These are phyloP conservation scores for Penicillium samsonianum DNA, from an alignment of 495 filamentous ascomycete species.

Conservation along the genomic window DNA sequence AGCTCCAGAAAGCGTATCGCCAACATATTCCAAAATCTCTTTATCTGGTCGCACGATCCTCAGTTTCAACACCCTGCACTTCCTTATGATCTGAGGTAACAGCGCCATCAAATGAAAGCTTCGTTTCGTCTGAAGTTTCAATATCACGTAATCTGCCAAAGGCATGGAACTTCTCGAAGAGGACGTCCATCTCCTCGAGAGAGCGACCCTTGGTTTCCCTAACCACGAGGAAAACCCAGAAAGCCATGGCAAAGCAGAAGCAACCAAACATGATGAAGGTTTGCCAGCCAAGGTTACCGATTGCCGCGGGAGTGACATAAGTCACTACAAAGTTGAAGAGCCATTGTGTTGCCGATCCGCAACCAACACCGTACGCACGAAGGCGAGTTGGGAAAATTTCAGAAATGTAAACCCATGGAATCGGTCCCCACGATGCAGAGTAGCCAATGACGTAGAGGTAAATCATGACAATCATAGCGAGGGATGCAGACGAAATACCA, in stretches of 20 bases:
- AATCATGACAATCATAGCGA: conserved; percentile 1
- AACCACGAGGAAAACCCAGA: not conserved
- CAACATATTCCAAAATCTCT: too few relatives aligned
- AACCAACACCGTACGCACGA: not conserved
- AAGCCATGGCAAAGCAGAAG: not conserved
- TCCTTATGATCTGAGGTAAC: not conserved
- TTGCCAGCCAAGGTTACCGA: not conserved
- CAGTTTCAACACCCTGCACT: not conserved
- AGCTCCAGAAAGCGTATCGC: too few relatives aligned
- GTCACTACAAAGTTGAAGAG: not conserved
- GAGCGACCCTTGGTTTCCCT: not conserved
- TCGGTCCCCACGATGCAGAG: not conserved
- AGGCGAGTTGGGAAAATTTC: conserved; percentile 2
- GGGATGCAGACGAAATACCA: not conserved
- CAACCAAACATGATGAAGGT: not conserved
- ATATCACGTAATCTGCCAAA: not conserved
- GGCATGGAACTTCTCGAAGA: not conserved
- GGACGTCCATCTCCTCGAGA: not conserved
- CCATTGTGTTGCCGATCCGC: not conserved
- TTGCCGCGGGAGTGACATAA: not conserved
- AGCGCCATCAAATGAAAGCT: not conserved
- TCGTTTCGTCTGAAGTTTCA: not conserved
- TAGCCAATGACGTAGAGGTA: not conserved
- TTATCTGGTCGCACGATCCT: not conserved
- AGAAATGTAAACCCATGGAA: conserved; percentile 1